Percentiles rank a stretch among this genome's conserved stretches.
Conservation (phyloP, 805 yeast genomes). For the Candida parachauliodes region DNA sequence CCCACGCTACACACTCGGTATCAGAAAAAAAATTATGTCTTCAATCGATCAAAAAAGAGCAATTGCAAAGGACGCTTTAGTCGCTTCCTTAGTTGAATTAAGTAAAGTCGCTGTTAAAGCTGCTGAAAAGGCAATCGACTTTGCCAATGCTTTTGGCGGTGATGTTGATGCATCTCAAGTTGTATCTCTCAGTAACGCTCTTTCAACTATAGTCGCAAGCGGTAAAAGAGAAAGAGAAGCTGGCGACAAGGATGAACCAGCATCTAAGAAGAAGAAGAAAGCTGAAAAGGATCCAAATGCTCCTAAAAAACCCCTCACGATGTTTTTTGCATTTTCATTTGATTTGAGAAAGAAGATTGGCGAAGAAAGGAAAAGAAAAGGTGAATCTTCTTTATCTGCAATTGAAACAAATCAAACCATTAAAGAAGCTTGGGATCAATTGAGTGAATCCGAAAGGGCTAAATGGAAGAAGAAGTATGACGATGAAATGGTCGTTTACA, state of each 20-base stretch:
- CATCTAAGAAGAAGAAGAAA: conserved; percentile 44
- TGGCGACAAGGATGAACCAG: conserved; percentile 7
- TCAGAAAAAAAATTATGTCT: conserved; percentile 8
- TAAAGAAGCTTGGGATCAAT: conserved; percentile 72
- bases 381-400: conserved; percentile 63
- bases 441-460: conserved; percentile 66
- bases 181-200: conserved; percentile 31
- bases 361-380: conserved; percentile 56
- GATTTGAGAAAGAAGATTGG: conserved; percentile 68
- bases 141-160: conserved; percentile 53
- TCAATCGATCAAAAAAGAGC: conserved; percentile 12
- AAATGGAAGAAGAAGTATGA: conserved; percentile 63
- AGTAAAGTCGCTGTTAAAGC: conserved; percentile 86
- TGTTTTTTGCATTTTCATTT: conserved; percentile 74
- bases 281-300: conserved; percentile 79
- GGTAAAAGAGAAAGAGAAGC: conserved; percentile 11
- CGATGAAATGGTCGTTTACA: conserved; percentile 37
- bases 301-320: conserved; percentile 91
- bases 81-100: conserved; percentile 75
- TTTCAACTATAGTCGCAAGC: conserved; percentile 30
- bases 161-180: conserved; percentile 36
- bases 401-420: conserved; percentile 77
- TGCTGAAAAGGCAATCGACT: conserved; percentile 73
- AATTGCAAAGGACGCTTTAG: conserved; percentile 31
- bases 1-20: conserved; percentile 6